These are phyloP conservation scores for Eutrema yunnanense DNA, from an alignment of 345 rosid species.

Conservation along the genomic window DNA sequence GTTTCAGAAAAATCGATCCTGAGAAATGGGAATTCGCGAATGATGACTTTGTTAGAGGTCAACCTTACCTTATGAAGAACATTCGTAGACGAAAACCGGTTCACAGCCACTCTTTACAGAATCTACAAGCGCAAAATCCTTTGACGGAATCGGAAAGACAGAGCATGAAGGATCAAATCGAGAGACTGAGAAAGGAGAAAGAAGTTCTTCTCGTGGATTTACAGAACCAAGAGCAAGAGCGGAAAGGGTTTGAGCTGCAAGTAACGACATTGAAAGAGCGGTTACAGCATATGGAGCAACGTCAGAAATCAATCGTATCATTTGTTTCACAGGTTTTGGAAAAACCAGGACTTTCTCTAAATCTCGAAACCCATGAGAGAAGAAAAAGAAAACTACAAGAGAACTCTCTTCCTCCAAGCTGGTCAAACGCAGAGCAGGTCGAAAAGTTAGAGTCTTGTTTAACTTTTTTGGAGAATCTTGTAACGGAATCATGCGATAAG, in stretches of 20 bases:
- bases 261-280: constrained; percentile 54
- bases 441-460: constrained; percentile 66
- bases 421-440: constrained; percentile 24
- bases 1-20: constrained; percentile 75
- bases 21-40: constrained; percentile 96
- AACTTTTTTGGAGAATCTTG: constrained; percentile 64
- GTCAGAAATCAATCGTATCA: constrained; percentile 53
- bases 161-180: constrained; percentile 53
- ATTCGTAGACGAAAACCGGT: constrained; percentile 89
- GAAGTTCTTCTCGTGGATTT: constrained; percentile 48
- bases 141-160: constrained; percentile 63
- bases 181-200: constrained; percentile 52
- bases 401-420: constrained; percentile 14
- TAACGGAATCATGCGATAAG: constrained; percentile 33
- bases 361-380: constrained; percentile 48
- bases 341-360: constrained; percentile 56
- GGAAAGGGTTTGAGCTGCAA: constrained; percentile 49
- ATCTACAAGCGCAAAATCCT: constrained; percentile 49
- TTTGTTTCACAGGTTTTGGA: constrained; percentile 47
- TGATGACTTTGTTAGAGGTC: constrained; percentile 75
- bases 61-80: constrained; percentile 70
- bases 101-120: constrained; percentile 78
- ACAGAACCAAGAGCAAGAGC: constrained; percentile 51
- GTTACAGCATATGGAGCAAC: constrained; percentile 51
- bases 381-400: constrained; percentile 64